Conservation (phyloP, 129 eudicot species). For the Flaveria trinervia region DNA sequence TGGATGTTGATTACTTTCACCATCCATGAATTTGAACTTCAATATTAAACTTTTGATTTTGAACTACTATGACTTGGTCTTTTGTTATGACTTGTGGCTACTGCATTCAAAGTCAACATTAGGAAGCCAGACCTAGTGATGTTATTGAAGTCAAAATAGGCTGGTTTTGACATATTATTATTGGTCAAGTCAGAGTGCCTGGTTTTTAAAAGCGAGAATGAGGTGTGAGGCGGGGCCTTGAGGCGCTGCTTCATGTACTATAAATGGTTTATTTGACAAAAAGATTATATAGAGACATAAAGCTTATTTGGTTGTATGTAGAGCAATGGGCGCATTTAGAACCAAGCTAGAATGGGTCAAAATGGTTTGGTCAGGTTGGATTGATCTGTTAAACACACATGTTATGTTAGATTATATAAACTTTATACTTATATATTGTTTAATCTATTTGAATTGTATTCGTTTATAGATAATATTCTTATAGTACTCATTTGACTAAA, state of each 20-base stretch:
- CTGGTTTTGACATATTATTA: neutral
- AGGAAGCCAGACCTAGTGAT: neutral
- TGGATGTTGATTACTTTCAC: conserved; percentile 15
- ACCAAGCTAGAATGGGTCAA: neutral
- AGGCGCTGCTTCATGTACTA: too few relatives aligned
- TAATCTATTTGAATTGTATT: neutral
- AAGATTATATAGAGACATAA: too few relatives aligned
- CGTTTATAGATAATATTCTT: neutral
- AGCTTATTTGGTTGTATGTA: too few relatives aligned
- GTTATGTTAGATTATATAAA: too few relatives aligned
- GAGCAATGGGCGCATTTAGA: too few relatives aligned
- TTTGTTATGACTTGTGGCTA: conserved; percentile 13
- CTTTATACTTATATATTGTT: neutral
- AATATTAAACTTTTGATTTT: conserved; percentile 24
- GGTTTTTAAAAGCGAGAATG: too few relatives aligned
- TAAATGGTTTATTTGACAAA: too few relatives aligned
- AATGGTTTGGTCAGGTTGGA: neutral
- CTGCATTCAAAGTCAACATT: conserved; percentile 9
- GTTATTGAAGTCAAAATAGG: neutral
- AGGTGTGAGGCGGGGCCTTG: too few relatives aligned
- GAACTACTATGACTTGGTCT: conserved; percentile 30
- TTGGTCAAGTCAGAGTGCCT: neutral
- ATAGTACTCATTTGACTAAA: neutral
- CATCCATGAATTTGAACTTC: conserved; percentile 30
- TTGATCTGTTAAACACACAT: neutral